A percentile compares a stretch with the other conserved stretches of the same genome.
These are phyloP conservation scores for Jaltomata sinuosa DNA, from an alignment of 257 asterid species.

Conservation along the genomic window DNA sequence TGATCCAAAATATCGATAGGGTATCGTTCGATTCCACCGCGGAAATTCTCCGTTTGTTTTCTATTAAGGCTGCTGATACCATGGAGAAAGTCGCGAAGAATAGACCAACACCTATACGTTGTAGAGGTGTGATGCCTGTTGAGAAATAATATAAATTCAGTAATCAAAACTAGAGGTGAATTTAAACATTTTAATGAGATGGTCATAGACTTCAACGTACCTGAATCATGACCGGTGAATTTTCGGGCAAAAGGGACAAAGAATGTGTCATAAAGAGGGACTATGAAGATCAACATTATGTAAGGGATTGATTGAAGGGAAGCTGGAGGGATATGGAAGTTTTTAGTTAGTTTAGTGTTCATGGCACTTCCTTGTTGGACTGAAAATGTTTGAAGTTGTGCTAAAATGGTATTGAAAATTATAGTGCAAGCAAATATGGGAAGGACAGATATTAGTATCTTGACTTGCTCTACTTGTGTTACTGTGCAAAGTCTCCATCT, in stretches of 20 bases:
- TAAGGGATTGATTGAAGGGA: conserved; percentile 95
- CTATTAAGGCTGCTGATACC: conserved; percentile 78
- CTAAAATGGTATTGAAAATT: conserved; percentile 79
- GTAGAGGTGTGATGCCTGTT: conserved; percentile 55
- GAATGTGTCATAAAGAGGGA: conserved; percentile 70
- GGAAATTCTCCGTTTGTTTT: conserved; percentile 40
- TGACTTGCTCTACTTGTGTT: conserved; percentile 76
- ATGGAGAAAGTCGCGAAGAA: conserved; percentile 70
- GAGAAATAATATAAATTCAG: neutral
- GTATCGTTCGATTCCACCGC: conserved; percentile 2
- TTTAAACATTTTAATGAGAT: neutral
- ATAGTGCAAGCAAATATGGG: conserved; percentile 94
- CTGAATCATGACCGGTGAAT: conserved; percentile 51
- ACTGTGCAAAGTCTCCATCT: conserved; percentile 53
- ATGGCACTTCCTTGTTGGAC: conserved; percentile 87
- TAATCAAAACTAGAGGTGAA: neutral
- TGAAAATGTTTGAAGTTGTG: conserved; percentile 91
- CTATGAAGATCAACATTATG: conserved; percentile 58
- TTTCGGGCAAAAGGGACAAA: conserved; percentile 72
- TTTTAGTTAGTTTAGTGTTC: conserved; percentile 51
- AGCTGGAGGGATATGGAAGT: conserved; percentile 87
- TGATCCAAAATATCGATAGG: conserved; percentile 68
- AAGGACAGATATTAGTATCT: conserved; percentile 44
- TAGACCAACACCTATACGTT: conserved; percentile 72
- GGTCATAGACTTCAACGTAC: neutral